Conservation (phyloP, 164 flowering plant genomes). For the Vitis rotundifolia region DNA sequence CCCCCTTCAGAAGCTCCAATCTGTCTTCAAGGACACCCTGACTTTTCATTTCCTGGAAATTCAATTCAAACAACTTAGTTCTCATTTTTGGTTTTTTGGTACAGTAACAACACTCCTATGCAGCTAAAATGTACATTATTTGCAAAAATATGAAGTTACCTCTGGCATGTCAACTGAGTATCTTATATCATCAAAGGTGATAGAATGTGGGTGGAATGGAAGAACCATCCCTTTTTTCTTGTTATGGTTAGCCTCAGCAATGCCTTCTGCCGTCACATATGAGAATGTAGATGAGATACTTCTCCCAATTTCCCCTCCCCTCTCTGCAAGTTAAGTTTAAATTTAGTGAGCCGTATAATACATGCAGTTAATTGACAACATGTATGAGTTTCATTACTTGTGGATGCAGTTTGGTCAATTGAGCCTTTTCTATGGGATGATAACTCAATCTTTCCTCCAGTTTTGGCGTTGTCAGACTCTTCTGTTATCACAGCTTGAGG, state of each 20-base stretch:
- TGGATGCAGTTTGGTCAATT: not conserved
- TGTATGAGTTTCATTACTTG: constrained; percentile 1
- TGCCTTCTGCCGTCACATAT: not conserved
- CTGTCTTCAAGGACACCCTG: constrained; percentile 54
- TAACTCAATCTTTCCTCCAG: constrained; percentile 16
- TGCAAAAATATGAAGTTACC: constrained; percentile 20
- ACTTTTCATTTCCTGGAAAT: constrained; percentile 56
- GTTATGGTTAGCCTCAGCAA: constrained; percentile 1
- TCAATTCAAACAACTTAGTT: not conserved
- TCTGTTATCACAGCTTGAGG: constrained; percentile 16
- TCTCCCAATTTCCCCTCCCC: constrained; percentile 4
- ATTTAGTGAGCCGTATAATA: no score
- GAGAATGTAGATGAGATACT: not conserved
- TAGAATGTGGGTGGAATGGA: constrained; percentile 47
- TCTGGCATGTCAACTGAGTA: constrained; percentile 64
- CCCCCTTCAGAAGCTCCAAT: constrained; percentile 50
- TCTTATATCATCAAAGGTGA: constrained; percentile 44
- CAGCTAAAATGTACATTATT: not conserved
- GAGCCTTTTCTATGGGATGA: constrained; percentile 11
- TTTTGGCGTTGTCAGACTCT: constrained; percentile 16
- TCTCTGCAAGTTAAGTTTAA: not conserved
- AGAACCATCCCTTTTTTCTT: constrained; percentile 55
- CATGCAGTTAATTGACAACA: not conserved
- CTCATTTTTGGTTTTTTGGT: not conserved
- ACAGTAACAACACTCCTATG: not conserved